Evolutionary conservation across 139 green algal species (phyloP).

Genomic region (Marvania coccoides): DNA sequence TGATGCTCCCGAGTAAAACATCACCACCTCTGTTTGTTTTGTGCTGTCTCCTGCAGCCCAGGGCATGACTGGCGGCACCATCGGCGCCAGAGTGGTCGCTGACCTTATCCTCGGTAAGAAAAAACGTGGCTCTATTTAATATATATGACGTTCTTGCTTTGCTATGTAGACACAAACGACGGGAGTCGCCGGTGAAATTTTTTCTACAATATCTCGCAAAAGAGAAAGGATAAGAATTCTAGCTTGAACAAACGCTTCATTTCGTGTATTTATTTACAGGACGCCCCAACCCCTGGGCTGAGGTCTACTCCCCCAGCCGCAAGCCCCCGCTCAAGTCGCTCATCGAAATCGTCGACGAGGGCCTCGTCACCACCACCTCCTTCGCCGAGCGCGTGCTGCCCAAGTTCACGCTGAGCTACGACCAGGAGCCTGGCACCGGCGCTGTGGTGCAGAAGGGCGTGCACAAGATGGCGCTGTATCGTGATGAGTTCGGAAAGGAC

Average conservation of each 20-base stretch:
- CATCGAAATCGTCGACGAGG: constrained; percentile 15
- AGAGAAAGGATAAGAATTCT: too few species aligned
- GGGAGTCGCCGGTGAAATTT: too few species aligned
- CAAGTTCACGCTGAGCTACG: constrained; percentile 11
- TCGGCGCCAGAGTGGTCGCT: constrained; percentile 38
- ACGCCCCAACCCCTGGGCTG: constrained; percentile 13
- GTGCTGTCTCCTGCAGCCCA: constrained; percentile 2
- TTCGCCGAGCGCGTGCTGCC: constrained; percentile 18
- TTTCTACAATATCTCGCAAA: neutral
- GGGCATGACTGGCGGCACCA: constrained; percentile 61
- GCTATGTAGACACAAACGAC: too few species aligned
- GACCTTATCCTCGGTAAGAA: constrained; percentile 40
- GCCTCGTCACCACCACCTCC: constrained; percentile 1
- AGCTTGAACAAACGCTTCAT: too few species aligned
- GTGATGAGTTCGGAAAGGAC: constrained; percentile 15
- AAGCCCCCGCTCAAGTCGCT: constrained; percentile 1
- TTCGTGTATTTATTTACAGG: too few species aligned
- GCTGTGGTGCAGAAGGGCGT: constrained; percentile 33
- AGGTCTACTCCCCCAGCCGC: constrained; percentile 20
- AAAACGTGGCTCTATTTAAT: constrained; percentile 30
- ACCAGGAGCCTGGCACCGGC: constrained; percentile 18
- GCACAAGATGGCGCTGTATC: constrained; percentile 35
- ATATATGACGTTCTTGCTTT: too few species aligned
- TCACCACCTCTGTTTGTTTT: neutral
- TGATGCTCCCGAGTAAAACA: neutral